Base-by-base conservation (phyloP, 139 green algal species). In the Astrephomene gubernaculifera region DNA sequence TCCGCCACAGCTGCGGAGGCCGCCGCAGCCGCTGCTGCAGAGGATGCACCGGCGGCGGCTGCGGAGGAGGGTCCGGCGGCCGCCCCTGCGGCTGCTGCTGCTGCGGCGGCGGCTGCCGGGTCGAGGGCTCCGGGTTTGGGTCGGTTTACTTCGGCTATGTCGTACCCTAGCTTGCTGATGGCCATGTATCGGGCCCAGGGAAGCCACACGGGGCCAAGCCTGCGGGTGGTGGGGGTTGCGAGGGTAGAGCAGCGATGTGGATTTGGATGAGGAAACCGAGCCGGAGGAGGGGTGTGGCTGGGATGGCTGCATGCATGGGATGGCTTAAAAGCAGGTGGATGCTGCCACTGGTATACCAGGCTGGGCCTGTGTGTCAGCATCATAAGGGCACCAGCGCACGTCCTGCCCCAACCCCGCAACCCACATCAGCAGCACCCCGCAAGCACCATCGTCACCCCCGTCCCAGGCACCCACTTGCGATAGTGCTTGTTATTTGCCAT, bases 151-250 rank as follows among this genome's bases (percentile, higher is more conserved):
- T 80, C 71, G 2, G 14, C 71, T 31, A 79, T 79, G 49, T 80
- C 72, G 31, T 52, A 52, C 31, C 72, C 72, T 12, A 80, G 49
- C 22, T 19, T 52, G 49, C 25, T 68, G 49, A 80, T 80, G 72
- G 72, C 72, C 44, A 43, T 67, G 72, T 68, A 22, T 31, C 72
- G 72, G 17, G 72, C 72, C 72, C 72, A 80, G 45, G 72, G 72
- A 31, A 80, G 31, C 72, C 72, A 80, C 31, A 80, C 49, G 1
- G 49, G 0, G 21, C 49, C 49, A 22, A 80, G 72, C 49, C 45
- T 80, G 69, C 27, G 39, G 4, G 35, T 8, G 35, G 49, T n/a
- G 49, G 17, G 49, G 49, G 49, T 57, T 57, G 17, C 49, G 17
- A 57, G 49, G 12, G 17, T 25, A 57, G 49, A 57, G 17, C 49